Evolutionary conservation across 352 stramenopile species (phyloP).

Genomic region (Globisporangium recalcitrans): DNA sequence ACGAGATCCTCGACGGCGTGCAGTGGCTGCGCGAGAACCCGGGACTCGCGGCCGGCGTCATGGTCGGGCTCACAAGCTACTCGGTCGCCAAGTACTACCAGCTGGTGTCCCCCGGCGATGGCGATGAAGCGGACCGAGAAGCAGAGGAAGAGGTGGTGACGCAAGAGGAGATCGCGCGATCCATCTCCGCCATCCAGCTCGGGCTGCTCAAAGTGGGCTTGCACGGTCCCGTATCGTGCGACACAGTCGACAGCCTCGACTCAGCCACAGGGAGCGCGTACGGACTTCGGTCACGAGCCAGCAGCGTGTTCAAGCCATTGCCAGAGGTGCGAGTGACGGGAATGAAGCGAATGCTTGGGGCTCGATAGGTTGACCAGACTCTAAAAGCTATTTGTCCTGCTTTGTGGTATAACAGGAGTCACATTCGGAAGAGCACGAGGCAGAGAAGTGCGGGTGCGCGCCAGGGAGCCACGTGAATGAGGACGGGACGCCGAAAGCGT

Average conservation of each 20-base stretch:
- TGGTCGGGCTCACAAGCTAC: slow-evolving; percentile 64
- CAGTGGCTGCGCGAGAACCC: slow-evolving; percentile 67
- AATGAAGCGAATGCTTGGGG: background rate
- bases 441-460: slow-evolving; percentile 22
- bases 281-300: slow-evolving; percentile 31
- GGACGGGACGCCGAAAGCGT: slow-evolving; percentile 18
- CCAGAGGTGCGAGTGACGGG: slow-evolving; percentile 22
- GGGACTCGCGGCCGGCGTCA: slow-evolving; percentile 50
- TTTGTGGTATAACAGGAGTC: slow-evolving; percentile 1
- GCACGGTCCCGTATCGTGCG: slow-evolving; percentile 14
- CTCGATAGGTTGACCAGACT: background rate
- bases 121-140: slow-evolving; percentile 20
- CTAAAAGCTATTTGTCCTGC: too few species aligned
- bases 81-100: slow-evolving; percentile 69
- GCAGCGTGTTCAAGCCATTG: slow-evolving; percentile 35
- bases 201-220: slow-evolving; percentile 29
- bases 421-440: slow-evolving; percentile 3
- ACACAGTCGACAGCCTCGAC: slow-evolving; percentile 27
- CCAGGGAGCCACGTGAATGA: slow-evolving; percentile 15
- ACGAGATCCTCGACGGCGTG: slow-evolving; percentile 57
- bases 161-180: slow-evolving; percentile 43
- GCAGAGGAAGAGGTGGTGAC: slow-evolving; percentile 29
- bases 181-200: slow-evolving; percentile 41
- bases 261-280: slow-evolving; percentile 25
- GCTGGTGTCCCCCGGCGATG: slow-evolving; percentile 18